Evolutionary conservation across 169 alveolate genomes (phyloP), one percentile per base, ranked within the genome.

Genomic region (Amoebophrya sp.): DNA sequence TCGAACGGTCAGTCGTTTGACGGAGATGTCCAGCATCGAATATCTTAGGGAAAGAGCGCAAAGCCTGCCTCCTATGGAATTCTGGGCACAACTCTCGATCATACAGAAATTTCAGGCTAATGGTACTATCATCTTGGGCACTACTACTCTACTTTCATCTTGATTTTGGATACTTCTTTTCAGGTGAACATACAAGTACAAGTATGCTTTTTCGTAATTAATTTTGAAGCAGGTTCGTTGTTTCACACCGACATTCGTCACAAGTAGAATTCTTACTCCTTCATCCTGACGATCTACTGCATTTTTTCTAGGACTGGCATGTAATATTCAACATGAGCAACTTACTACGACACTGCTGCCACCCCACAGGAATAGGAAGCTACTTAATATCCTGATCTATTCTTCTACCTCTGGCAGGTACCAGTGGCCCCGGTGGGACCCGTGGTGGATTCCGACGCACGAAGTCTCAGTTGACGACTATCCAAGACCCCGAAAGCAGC

Each of bases 1-100:
- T 0, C 92, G 97, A 40, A 91, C 95, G 38, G 55, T 93, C n/a
- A 92, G 95, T n/a, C 92, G 97, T 89, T 90, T 95, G n/a, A 95
- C 78, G 41, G 97, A 95, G 93, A 95, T 95, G 96, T n/a, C 40
- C 29, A 2, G 41, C 90, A 40, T 23, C 10, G 83, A 65, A 10
- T 65, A 65, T 36, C 26, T 65, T 29, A 29, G 83, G 33, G 83
- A 65, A 65, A 6, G 83, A 10, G 18, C 83, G 2, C 18, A 36
- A 18, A 36, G n/a, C 18, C 83, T 65, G 38, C 36, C 12, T 1
- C 83, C n/a, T 10, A 36, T 26, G 33, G 38, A 65, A 36, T 65
- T 65, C n/a, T 65, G 83, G 83, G 83, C n/a, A 65, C 26, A 0
- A 47, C n/a, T n/a, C n/a, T n/a, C n/a, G 10, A 53, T 53, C 10